A percentile compares a stretch with the other conserved stretches of the same genome.
phyloP scores from a whole-genome alignment of 306 rosid species.

The Malus fusca region DNA sequence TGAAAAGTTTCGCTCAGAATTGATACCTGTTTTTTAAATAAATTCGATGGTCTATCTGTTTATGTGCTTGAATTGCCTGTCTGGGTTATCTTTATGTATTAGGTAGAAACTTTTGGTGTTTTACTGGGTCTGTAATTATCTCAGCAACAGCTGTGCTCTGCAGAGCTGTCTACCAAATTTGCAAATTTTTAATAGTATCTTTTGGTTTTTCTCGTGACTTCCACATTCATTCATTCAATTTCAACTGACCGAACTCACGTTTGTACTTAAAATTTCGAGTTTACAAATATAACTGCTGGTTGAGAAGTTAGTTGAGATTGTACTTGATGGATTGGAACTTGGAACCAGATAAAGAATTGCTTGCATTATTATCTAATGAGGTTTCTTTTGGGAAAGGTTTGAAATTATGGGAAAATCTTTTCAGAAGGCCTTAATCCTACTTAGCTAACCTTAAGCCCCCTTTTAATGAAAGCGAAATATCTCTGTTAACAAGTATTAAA shows the following conservation, averaged over 20 bases:
- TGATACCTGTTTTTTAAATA: not conserved
- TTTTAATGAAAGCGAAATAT: constrained; percentile 13
- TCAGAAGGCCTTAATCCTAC: not conserved
- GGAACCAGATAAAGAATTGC: not conserved
- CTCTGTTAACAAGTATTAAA: not conserved
- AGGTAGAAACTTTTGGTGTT: constrained; percentile 1
- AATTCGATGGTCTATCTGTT: not conserved
- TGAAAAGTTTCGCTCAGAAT: not conserved
- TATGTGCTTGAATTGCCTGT: not conserved
- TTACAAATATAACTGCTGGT: not conserved
- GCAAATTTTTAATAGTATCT: not conserved
- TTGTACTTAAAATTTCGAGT: not conserved
- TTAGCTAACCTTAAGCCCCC: not conserved
- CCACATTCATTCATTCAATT: not conserved
- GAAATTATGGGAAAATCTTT: not conserved
- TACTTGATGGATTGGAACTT: not conserved
- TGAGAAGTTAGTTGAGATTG: not conserved
- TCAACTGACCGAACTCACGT: too few species aligned
- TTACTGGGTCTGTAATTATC: not conserved
- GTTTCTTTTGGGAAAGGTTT: not conserved
- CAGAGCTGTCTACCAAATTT: not conserved
- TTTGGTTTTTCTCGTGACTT: not conserved
- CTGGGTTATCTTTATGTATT: not conserved
- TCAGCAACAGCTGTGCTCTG: constrained; percentile 33
- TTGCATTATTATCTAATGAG: not conserved